Evolutionary conservation across 179 eudicot genomes (phyloP).

Genomic region (Vitellaria paradoxa): DNA sequence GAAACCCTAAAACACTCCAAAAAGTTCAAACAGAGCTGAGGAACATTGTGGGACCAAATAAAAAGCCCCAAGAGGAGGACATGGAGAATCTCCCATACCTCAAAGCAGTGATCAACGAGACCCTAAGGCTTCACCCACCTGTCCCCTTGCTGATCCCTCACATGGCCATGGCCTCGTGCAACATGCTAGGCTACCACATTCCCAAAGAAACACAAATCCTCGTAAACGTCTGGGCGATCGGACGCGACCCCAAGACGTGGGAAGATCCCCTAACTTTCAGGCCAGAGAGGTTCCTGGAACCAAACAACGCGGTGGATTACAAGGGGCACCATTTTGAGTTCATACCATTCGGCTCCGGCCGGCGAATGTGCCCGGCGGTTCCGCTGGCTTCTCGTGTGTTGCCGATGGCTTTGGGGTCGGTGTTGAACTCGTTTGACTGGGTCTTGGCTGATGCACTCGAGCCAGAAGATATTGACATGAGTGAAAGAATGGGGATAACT

Average conservation of each 20-base stretch:
- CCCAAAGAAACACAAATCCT: conserved; percentile 25
- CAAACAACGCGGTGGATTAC: neutral
- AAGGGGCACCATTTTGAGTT: conserved; percentile 16
- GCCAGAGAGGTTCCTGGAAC: conserved; percentile 38
- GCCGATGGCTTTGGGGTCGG: conserved; percentile 19
- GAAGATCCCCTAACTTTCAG: conserved; percentile 21
- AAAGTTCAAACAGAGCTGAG: conserved; percentile 10
- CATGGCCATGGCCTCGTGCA: conserved; percentile 6
- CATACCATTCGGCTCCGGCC: conserved; percentile 41
- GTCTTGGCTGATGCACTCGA: conserved; percentile 17
- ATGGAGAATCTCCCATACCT: conserved; percentile 8
- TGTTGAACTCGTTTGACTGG: conserved; percentile 37
- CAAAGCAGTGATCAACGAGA: too few species aligned
- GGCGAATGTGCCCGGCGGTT: conserved; percentile 32
- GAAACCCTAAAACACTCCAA: conserved; percentile 6
- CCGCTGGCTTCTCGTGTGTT: neutral
- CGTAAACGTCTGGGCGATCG: conserved; percentile 37
- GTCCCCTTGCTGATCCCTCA: conserved; percentile 18
- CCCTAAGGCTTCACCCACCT: conserved; percentile 16
- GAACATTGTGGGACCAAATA: neutral
- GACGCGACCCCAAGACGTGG: conserved; percentile 31
- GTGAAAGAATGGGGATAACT: conserved; percentile 11
- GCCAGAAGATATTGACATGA: conserved; percentile 24
- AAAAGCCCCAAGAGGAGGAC: conserved; percentile 13
- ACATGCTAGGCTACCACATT: neutral